A percentile compares a stretch with the other conserved stretches of the same genome.
Evolutionary conservation across 768 basidiomycete genomes (phyloP).

Genomic region (Boletus subparvulus): DNA sequence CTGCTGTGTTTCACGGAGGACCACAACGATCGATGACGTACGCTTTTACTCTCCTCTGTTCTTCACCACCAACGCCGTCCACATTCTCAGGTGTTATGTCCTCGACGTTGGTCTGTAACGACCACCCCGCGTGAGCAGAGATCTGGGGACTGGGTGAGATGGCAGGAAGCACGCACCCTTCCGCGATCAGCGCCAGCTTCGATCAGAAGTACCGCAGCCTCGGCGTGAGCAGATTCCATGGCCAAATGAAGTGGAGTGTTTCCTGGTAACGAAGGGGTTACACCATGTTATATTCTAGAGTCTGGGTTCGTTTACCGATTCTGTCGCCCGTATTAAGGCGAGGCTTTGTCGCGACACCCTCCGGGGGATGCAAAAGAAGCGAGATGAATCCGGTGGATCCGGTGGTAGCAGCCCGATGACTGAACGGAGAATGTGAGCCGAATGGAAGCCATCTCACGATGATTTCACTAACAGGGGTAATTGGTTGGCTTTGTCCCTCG

Average conservation of each 20-base stretch:
- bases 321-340: constrained; percentile 86
- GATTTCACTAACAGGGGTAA: constrained; percentile 64
- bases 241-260: constrained; percentile 97
- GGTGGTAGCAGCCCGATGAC: constrained; percentile 95
- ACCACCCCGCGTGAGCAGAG: neutral
- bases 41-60: constrained; percentile 76
- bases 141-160: neutral
- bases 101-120: constrained; percentile 73
- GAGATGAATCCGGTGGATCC: constrained; percentile 89
- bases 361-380: constrained; percentile 83
- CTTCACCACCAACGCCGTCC: constrained; percentile 83
- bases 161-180: constrained; percentile 53
- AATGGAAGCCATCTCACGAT: neutral
- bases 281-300: neutral
- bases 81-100: constrained; percentile 85
- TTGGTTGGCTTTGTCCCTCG: constrained; percentile 91
- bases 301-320: constrained; percentile 48
- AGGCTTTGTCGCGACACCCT: constrained; percentile 61
- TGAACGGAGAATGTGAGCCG: constrained; percentile 31
- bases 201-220: constrained; percentile 86
- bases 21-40: constrained; percentile 80
- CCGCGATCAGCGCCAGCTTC: constrained; percentile 94
- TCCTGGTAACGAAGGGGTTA: constrained; percentile 45
- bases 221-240: constrained; percentile 94
- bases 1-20: constrained; percentile 14